Base-by-base conservation (phyloP, 164 flowering plant genomes). In the Amborella trichopoda region DNA sequence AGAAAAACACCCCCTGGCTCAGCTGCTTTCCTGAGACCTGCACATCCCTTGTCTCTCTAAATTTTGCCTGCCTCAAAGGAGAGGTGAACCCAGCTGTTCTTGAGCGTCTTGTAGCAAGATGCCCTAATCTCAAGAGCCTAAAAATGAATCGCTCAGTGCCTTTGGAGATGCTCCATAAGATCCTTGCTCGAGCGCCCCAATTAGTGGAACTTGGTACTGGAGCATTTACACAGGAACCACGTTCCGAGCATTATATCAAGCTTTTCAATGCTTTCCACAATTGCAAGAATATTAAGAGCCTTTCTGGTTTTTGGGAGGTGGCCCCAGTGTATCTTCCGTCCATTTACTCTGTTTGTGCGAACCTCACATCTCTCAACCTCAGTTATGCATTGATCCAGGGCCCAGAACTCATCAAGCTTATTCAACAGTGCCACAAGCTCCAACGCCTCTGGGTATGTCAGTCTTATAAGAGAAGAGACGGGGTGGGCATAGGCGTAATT, bases 371-470 rank as follows among this genome's bases (percentile, higher is more conserved):
- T 13, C 64, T 87, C 65, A 87, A 87, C 64, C 63, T 87, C 56
- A 87, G 96, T 55, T 87, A 83, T 52, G 80, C 94, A 12, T 64
- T 84, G 0, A 67, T 83, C 54, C 65, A 44, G 39, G 63, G 76
- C 12, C 16, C 19, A 6, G 77, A 72, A n/a, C 80, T 83, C 23
- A 66, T 64, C 40, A 72, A 68, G 72, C 58, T 87, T 6, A 65
- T 87, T 54, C 58, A 52, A 6, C 68, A 71, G 32, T 87, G 94
- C 60, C 59, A 26, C 36, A 83, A 77, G 50, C 77, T 87, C 56
- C 85, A 78, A 56, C 78, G 88, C 14, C 50, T 87, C 46, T 87
- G 90, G 96, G 96, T 87, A 34, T 16, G 74, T n/a, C n/a, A n/a
- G n/a, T n/a, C n/a, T n/a, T n/a, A n/a, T n/a, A n/a, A n/a, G n/a